Base-by-base conservation (phyloP, 768 basidiomycete genomes). In the Leccinum subgranulosum region DNA sequence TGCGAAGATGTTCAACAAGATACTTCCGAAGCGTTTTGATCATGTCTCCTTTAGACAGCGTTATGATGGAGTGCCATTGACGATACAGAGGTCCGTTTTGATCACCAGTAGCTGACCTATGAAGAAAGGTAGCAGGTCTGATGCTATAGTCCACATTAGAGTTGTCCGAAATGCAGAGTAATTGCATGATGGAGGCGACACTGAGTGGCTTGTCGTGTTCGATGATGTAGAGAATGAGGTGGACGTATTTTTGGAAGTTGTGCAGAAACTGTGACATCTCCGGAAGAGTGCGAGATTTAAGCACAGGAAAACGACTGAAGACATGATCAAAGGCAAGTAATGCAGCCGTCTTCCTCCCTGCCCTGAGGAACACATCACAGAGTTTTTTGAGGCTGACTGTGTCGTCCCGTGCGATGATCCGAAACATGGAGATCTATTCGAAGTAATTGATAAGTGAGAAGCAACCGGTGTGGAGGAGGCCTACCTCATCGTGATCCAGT, bases 351-450 rank as follows among this genome's bases (percentile, higher is more conserved):
- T 53, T 48, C 28, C 48, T 54, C 17, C 34, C 25, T 27, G 7
- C 46, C 34, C 25, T 33, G 19, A 55, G 19, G 27, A 83, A 79
- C 12, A 36, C 46, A 5, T 45, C n/a, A 0, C 66, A 75, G 2
- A 83, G 66, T 8, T 60, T 47, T 6, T 62, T 53, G 5, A 85
- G 74, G 6, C 61, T 43, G 0, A 23, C 39, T 1, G 61, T 23
- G 28, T 77, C 67, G 7, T 57, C 57, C 0, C 59, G 47, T 9
- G 59, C 49, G 6, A 77, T 74, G 12, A 74, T 68, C n/a, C 60
- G 64, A 55, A 78, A 79, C 77, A 67, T 67, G n/a, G 53, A 63
- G 25, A 68, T 57, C 66, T 66, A 27, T 6, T 9, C 3, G 19
- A 43, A 10, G 19, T 10, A n/a, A 3, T 21, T n/a, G 3, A 21